Conservation (phyloP, 1,284 basidiomycete genomes). For the Austropuccinia psidii region DNA sequence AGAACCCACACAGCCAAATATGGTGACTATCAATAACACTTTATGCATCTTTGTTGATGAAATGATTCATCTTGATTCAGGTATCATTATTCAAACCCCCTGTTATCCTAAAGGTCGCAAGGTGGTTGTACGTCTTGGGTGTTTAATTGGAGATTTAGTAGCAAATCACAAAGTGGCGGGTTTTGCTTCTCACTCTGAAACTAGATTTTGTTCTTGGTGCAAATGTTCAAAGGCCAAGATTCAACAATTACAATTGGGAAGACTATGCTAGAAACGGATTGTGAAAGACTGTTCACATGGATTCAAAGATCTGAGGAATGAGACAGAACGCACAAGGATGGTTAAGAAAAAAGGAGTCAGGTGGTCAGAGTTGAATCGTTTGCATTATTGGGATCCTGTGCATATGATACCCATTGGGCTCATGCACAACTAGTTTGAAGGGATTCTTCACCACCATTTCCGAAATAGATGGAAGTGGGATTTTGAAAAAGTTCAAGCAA, state of each 20-base stretch:
- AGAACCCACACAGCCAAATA: not conserved
- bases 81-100: not conserved
- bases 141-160: slow-evolving; percentile 1
- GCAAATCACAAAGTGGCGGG: slow-evolving; percentile 16
- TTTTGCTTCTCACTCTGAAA: slow-evolving; percentile 1
- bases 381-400: not conserved
- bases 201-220: not conserved
- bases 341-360: not conserved
- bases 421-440: not conserved
- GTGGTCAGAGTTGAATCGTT: not conserved
- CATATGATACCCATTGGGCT: not conserved
- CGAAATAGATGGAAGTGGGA: not conserved
- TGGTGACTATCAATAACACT: not conserved
- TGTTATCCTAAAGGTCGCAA: slow-evolving; percentile 3
- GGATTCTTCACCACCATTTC: not conserved
- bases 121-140: not conserved
- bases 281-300: not conserved
- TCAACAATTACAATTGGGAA: too few species aligned
- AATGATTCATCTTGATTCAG: not conserved
- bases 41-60: not conserved
- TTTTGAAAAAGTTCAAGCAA: too few species aligned
- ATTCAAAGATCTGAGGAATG: not conserved
- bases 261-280: too few species aligned
- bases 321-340: not conserved
- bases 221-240: too few species aligned